Evolutionary conservation across 176 grass and related monocot species (phyloP).

Genomic region (Triticum timopheevii): DNA sequence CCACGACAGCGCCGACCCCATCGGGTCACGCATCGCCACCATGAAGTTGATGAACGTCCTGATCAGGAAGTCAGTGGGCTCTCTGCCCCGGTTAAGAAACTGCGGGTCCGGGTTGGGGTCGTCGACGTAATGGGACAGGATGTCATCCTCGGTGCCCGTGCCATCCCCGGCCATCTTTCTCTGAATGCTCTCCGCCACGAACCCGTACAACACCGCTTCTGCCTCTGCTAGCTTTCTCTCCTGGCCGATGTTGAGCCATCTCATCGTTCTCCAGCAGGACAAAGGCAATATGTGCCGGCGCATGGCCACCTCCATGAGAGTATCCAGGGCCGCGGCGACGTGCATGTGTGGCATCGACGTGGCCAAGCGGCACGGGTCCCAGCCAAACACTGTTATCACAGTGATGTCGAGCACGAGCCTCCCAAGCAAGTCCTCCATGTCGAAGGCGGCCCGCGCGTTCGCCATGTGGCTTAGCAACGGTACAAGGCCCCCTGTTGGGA

Average conservation of each 20-base stretch:
- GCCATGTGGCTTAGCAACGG: background rate
- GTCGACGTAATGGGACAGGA: background rate
- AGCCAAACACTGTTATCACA: background rate
- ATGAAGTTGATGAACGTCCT: slow-evolving; percentile 39
- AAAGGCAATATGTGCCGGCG: background rate
- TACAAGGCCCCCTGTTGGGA: background rate
- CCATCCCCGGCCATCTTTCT: background rate
- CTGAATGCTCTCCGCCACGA: background rate
- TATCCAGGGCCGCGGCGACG: background rate
- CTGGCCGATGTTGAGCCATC: background rate
- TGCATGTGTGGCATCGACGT: background rate
- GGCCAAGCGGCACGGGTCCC: background rate
- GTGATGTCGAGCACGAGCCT: background rate
- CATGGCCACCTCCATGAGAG: background rate
- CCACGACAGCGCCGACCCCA: slow-evolving; percentile 23
- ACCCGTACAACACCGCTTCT: background rate
- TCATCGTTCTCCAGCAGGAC: slow-evolving; percentile 29
- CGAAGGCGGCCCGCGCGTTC: background rate
- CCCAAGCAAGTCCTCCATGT: background rate
- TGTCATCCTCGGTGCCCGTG: background rate
- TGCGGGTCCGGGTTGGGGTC: background rate
- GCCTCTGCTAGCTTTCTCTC: slow-evolving; percentile 24
- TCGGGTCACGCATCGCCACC: slow-evolving; percentile 25
- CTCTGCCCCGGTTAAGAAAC: background rate
- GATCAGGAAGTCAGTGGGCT: slow-evolving; percentile 12